Conservation (phyloP, 768 basidiomycete genomes). For the Mycena rebaudengoi region DNA sequence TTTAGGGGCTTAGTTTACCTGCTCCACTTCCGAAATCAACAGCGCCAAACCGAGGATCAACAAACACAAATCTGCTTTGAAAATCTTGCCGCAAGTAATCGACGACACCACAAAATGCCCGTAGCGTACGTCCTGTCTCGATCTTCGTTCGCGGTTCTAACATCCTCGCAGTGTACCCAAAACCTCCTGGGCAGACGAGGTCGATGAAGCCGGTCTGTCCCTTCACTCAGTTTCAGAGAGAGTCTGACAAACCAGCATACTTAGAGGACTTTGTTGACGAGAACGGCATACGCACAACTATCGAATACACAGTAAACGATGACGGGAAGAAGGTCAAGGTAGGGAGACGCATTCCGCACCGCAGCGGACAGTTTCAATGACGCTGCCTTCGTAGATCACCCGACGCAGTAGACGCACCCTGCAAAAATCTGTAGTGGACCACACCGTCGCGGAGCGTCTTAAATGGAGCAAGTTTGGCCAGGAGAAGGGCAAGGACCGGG, state of each 20-base stretch:
- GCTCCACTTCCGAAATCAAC: no score
- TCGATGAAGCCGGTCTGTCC: slow-evolving; percentile 16
- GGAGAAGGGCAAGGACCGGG: slow-evolving; percentile 86
- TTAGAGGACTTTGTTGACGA: slow-evolving; percentile 82
- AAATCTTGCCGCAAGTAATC: no score
- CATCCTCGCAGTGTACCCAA: slow-evolving; percentile 52
- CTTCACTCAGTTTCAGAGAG: no score
- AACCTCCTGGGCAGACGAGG: slow-evolving; percentile 75
- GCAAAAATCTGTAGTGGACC: slow-evolving; percentile 93
- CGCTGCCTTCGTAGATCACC: slow-evolving; percentile 72
- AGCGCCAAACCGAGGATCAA: no score
- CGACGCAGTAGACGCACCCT: slow-evolving; percentile 86
- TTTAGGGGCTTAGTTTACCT: no score
- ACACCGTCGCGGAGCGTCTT: slow-evolving; percentile 92
- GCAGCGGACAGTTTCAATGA: not conserved
- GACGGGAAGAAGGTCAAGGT: slow-evolving; percentile 97
- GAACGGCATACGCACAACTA: slow-evolving; percentile 86
- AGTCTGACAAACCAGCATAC: no score
- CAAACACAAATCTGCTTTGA: no score
- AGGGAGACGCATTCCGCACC: not conserved
- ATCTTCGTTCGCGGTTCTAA: not conserved
- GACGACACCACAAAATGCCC: slow-evolving; percentile 12
- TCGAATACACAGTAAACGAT: slow-evolving; percentile 87
- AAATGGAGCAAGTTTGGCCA: slow-evolving; percentile 94
- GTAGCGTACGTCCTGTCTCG: not conserved